Evolutionary conservation across 148 eudicot species (phyloP).

Genomic region (Vaccinium darrowii): DNA sequence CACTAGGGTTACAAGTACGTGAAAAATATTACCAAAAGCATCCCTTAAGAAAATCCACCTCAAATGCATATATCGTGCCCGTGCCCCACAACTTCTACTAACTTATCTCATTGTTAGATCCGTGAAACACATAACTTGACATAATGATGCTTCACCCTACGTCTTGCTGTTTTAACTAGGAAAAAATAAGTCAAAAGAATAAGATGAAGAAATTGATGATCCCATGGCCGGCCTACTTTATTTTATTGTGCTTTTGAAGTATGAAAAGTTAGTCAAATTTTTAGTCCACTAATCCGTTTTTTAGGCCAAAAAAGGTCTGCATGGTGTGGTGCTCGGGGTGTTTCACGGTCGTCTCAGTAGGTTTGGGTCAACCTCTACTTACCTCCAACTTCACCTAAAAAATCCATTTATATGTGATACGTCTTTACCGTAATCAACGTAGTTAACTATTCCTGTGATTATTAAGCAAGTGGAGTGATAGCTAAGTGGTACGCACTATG

Average conservation of each 20-base stretch:
- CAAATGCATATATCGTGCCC: no score
- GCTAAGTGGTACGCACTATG: no score
- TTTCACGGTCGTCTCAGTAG: not conserved
- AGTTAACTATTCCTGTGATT: not conserved
- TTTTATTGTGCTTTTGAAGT: not conserved
- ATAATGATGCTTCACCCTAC: not conserved
- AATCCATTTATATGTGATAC: not conserved
- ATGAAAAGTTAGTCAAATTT: not conserved
- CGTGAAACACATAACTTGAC: no score
- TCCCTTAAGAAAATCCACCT: no score
- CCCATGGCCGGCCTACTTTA: not conserved
- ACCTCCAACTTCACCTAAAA: not conserved
- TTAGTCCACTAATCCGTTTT: not conserved
- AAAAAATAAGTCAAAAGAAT: not conserved
- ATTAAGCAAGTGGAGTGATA: no score
- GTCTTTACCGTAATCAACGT: not conserved
- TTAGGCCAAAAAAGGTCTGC: not conserved
- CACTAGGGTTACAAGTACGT: no score
- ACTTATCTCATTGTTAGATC: no score
- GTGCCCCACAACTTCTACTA: no score
- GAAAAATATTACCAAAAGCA: no score
- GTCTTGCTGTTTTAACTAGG: not conserved
- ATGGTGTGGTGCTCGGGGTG: conserved; percentile 2
- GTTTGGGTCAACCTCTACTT: not conserved
- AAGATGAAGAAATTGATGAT: not conserved